Evolutionary conservation across 495 filamentous ascomycete species (phyloP), one percentile per base, ranked within the genome.

Genomic region (Tuber umbilicatum): DNA sequence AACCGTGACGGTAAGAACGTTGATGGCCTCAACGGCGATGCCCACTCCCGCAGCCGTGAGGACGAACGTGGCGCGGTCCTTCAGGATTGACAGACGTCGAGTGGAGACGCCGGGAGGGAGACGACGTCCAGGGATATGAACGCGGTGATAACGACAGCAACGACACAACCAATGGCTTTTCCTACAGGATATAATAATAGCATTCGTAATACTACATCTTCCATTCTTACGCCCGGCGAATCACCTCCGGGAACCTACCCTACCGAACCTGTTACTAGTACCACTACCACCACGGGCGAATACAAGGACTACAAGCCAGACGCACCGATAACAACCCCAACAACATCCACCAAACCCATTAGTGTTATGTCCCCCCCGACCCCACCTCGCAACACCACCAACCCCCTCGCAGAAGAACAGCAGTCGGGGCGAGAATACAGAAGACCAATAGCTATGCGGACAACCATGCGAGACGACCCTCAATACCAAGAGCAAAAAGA

Each of bases 41-140:
- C 55, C 27, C 55, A 72, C 12, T 16, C 50, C 1, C 78, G 72
- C 27, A 55, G 60, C 37, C 79, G 73, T 42, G 79, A 76, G 21
- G 72, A 73, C 17, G 79, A 76, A 60, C 50, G 23, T 16, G 43
- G 41, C 38, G 70, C 64, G 43, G 72, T 45, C 50, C 37, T 73
- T 47, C 60, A 75, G 1, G 79, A 81, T 79, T 81, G 79, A 81
- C 79, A 81, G 79, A 76, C 70, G 79, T 81, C 80, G 79, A 81
- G 69, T 74, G 73, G 73, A 60, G 77, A 73, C 45, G 74, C 77
- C 69, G 76, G 64, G 75, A 43, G 41, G 45, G 76, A 73, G 71
- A 10, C 76, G 64, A 35, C 76, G 60, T 74, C 64, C 40, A 76
- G 60, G 69, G 55, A 73, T 68, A 70, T 38, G 39, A 42, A 55